These are phyloP conservation scores for Aquilaria sinensis DNA, from an alignment of 345 rosid species.

Conservation along the genomic window DNA sequence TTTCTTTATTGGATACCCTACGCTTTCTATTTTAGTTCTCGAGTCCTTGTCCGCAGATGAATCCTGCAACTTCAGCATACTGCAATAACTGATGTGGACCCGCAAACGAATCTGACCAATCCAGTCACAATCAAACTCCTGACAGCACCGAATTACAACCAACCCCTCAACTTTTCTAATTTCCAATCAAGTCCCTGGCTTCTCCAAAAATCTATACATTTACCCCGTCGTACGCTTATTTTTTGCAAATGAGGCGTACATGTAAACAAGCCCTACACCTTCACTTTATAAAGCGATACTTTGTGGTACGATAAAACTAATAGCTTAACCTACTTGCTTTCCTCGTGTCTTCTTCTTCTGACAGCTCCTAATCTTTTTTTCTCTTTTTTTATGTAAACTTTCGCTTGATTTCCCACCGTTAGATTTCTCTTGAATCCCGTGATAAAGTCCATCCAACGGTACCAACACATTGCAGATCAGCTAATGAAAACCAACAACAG, in stretches of 20 bases:
- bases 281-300: not conserved
- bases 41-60: not conserved
- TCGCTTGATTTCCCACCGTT: slow-evolving; percentile 3
- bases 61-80: not conserved
- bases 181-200: no score
- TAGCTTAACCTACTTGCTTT: no score
- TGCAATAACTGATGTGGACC: not conserved
- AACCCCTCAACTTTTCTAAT: not conserved
- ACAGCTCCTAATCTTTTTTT: slow-evolving; percentile 2
- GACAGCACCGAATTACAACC: not conserved
- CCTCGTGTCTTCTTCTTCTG: no score
- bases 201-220: no score
- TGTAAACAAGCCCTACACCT: not conserved
- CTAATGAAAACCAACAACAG: not conserved
- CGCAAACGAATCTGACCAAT: slow-evolving; percentile 1
- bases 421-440: not conserved
- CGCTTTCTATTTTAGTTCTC: no score
- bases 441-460: slow-evolving; percentile 21
- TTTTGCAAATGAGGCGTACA: no score
- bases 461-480: not conserved
- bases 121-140: not conserved
- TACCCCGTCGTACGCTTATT: no score
- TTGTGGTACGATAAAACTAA: no score
- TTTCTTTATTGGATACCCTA: no score
- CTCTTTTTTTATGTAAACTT: slow-evolving; percentile 1